phyloP scores from a whole-genome alignment of 139 green algal species.

The Volvox reticuliferus region DNA sequence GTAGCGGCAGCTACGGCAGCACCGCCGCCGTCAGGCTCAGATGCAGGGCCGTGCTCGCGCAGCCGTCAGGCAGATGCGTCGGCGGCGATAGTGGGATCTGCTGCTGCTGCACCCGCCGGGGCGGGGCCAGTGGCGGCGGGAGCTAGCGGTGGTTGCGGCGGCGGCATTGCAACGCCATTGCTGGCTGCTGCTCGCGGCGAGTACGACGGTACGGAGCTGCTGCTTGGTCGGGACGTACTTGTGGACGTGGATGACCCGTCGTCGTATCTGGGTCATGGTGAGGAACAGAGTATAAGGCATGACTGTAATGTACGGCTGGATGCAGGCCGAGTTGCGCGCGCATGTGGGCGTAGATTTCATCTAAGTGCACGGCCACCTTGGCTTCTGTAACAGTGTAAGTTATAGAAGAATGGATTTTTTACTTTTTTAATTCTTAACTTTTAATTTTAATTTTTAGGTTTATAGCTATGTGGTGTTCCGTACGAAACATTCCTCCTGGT shows the following conservation, averaged over 20 bases:
- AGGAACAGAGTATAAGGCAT: neutral
- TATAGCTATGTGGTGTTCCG: too few relatives aligned
- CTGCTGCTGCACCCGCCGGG: neutral
- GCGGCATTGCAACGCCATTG: neutral
- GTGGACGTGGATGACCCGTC: conserved; percentile 30
- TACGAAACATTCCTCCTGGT: too few relatives aligned
- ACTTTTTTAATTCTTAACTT: neutral
- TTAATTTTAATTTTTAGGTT: neutral
- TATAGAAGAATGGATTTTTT: too few relatives aligned
- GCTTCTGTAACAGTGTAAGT: too few relatives aligned
- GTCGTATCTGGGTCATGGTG: conserved; percentile 39
- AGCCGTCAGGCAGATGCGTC: neutral
- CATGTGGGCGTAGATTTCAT: too few relatives aligned
- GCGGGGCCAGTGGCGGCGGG: neutral
- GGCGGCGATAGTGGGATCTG: neutral
- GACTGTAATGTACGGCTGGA: too few relatives aligned
- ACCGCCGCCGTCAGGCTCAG: neutral
- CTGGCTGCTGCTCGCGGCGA: neutral
- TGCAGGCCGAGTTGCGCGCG: too few relatives aligned
- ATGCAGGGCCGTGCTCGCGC: neutral
- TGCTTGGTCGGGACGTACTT: conserved; percentile 40
- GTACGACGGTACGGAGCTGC: conserved; percentile 5
- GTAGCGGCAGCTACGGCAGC: too few relatives aligned
- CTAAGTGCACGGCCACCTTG: too few relatives aligned
- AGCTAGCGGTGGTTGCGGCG: neutral